Evolutionary conservation across 805 yeast species (phyloP), one percentile per base, ranked within the genome.

Genomic region (Ogataea haglerorum): DNA sequence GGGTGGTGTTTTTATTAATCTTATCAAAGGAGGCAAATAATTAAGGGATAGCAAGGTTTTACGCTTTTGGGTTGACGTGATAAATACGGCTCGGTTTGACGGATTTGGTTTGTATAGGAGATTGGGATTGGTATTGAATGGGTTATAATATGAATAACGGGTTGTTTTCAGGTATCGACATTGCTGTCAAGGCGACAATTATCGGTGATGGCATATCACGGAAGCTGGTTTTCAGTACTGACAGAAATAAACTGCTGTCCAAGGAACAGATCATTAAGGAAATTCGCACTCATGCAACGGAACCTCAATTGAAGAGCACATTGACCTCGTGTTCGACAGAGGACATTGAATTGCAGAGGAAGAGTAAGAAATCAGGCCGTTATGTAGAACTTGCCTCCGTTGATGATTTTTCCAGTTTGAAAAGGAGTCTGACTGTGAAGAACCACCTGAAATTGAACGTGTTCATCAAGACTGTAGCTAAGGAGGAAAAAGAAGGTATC

Each of bases 381-480:
- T 75, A 64, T 46, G 70, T 74, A 10, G 43, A 57, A 4, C 64
- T 77, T 45, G 68, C 59, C 13, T 38, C 62, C 4, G 47, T 30
- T 3, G 59, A 61, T 4, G 80, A 75, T 43, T 76, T 69, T 52
- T 61, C 57, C 34, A 56, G 66, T 17, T 61, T 76, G 41, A 54
- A 58, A 30, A 64, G 79, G 47, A 70, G 79, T 34, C 62, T 76
- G 47, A 59, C 64, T 40, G 79, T 75, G 14, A 75, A 74, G 50
- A 67, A 62, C 42, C 67, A 64, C 42, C 53, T 73, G 36, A 67
- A 66, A 47, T 55, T 77, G 43, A 30, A 35, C 16, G 54, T 53
- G 19, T 17, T 25, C 9, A 32, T 38, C 12, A 39, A 32, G 18
- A 16, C 35, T 9, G 21, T 9, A 8, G 7, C 21, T 19, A 7